Evolutionary conservation across 768 basidiomycete genomes (phyloP).

Genomic region (Dioszegia hungarica): DNA sequence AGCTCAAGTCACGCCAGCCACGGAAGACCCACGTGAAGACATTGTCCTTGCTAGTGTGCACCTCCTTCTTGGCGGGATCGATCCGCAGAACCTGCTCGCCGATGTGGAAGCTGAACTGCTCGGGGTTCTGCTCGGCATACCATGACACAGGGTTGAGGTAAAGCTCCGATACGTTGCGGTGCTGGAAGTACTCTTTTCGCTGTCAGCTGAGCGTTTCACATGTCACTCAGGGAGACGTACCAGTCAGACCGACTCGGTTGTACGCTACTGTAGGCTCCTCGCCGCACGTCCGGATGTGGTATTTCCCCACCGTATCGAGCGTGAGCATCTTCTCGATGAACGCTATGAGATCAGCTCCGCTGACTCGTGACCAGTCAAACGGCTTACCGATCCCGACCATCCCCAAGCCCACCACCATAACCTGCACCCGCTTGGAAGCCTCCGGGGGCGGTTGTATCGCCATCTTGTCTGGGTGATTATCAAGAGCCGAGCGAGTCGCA

Average conservation of each 20-base stretch:
- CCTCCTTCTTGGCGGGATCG: conserved; percentile 48
- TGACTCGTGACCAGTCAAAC: too few relatives aligned
- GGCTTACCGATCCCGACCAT: conserved; percentile 59
- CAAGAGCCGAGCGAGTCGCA: too few relatives aligned
- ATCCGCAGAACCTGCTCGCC: conserved; percentile 39
- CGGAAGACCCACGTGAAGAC: conserved; percentile 1
- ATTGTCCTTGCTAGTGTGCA: conserved; percentile 30
- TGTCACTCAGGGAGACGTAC: neutral
- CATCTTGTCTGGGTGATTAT: neutral
- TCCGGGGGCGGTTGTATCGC: neutral
- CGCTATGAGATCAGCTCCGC: conserved; percentile 47
- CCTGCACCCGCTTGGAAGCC: conserved; percentile 13
- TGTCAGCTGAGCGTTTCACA: too few relatives aligned
- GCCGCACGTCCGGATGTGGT: conserved; percentile 60
- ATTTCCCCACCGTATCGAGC: conserved; percentile 55
- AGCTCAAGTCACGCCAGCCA: neutral
- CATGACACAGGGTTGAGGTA: conserved; percentile 60
- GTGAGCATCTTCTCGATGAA: conserved; percentile 67
- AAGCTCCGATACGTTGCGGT: conserved; percentile 59
- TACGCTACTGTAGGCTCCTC: conserved; percentile 53
- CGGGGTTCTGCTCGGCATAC: conserved; percentile 60
- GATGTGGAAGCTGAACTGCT: conserved; percentile 53
- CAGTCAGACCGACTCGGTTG: conserved; percentile 51
- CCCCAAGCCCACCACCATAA: conserved; percentile 56
- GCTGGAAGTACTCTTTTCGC: conserved; percentile 59